Evolutionary conservation across 306 rosid genomes (phyloP).

Genomic region (Clitoria ternatea): DNA sequence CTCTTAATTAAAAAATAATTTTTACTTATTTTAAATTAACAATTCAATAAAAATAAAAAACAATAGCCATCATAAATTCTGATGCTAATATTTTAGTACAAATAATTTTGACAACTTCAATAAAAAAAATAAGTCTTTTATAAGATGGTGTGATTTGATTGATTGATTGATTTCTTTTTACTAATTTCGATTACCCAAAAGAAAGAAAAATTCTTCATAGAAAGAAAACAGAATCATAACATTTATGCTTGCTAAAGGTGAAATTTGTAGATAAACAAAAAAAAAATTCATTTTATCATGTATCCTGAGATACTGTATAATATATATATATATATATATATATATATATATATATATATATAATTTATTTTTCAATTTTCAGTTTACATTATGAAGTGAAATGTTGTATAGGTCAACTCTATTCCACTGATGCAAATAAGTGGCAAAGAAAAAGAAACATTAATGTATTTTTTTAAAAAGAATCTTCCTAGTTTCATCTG

Average conservation of each 20-base stretch:
- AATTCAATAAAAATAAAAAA: too few species aligned
- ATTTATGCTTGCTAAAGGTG: neutral
- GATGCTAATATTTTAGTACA: too few species aligned
- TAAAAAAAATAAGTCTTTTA: neutral
- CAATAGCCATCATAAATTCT: too few species aligned
- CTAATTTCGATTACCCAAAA: too few species aligned
- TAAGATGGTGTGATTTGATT: neutral
- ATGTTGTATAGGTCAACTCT: neutral
- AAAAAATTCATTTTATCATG: neutral
- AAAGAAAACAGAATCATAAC: neutral
- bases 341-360: too few species aligned
- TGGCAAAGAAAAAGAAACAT: neutral
- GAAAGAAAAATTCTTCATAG: neutral
- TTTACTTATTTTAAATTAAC: too few species aligned
- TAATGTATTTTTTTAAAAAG: too few species aligned
- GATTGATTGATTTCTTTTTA: too few species aligned
- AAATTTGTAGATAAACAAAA: neutral
- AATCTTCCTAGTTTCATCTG: too few species aligned
- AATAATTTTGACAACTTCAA: neutral
- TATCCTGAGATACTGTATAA: too few species aligned
- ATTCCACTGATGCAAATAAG: neutral
- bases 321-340: too few species aligned
- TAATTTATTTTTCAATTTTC: neutral
- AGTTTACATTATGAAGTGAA: neutral
- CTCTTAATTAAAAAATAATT: too few species aligned